A percentile compares a stretch with the other conserved stretches of the same genome.
Conservation (phyloP, 805 yeast species). For the Candida palmyrensis region DNA sequence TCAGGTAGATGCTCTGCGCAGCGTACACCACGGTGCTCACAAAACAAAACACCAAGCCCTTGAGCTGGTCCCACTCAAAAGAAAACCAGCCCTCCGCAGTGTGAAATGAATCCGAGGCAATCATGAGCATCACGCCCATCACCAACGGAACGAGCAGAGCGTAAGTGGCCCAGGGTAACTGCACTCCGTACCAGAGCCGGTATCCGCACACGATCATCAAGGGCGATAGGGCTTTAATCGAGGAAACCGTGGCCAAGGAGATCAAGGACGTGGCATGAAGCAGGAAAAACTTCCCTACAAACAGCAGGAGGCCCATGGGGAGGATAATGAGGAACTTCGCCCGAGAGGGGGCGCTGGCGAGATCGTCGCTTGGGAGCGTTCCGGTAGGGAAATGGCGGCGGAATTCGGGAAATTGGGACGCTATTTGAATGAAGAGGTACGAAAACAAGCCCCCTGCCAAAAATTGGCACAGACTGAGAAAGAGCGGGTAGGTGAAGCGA, state of each 20-base stretch:
- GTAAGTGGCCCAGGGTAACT: slow-evolving; percentile 46
- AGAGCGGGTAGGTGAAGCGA: slow-evolving; percentile 55
- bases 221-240: slow-evolving; percentile 66
- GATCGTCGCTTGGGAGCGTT: slow-evolving; percentile 45
- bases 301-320: slow-evolving; percentile 65
- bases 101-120: slow-evolving; percentile 24
- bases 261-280: slow-evolving; percentile 61
- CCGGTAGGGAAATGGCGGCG: slow-evolving; percentile 44
- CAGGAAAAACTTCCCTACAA: slow-evolving; percentile 57
- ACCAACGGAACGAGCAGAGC: slow-evolving; percentile 48
- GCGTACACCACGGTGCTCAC: slow-evolving; percentile 73
- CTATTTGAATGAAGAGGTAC: slow-evolving; percentile 28
- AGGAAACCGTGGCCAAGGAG: slow-evolving; percentile 65
- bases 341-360: slow-evolving; percentile 5
- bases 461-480: slow-evolving; percentile 63
- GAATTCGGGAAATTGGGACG: slow-evolving; percentile 24
- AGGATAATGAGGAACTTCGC: slow-evolving; percentile 42
- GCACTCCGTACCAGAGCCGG: slow-evolving; percentile 44
- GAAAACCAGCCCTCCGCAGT: slow-evolving; percentile 2
- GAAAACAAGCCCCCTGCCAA: slow-evolving; percentile 44
- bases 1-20: slow-evolving; percentile 81
- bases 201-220: slow-evolving; percentile 55
- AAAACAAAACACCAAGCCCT: slow-evolving; percentile 67
- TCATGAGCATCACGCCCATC: slow-evolving; percentile 48
- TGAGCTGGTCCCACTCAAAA: slow-evolving; percentile 30